Percentiles rank a stretch among this genome's conserved stretches.
These are phyloP conservation scores for Ceratobasidium theobromae DNA, from an alignment of 1,284 basidiomycete genomes.

Conservation along the genomic window DNA sequence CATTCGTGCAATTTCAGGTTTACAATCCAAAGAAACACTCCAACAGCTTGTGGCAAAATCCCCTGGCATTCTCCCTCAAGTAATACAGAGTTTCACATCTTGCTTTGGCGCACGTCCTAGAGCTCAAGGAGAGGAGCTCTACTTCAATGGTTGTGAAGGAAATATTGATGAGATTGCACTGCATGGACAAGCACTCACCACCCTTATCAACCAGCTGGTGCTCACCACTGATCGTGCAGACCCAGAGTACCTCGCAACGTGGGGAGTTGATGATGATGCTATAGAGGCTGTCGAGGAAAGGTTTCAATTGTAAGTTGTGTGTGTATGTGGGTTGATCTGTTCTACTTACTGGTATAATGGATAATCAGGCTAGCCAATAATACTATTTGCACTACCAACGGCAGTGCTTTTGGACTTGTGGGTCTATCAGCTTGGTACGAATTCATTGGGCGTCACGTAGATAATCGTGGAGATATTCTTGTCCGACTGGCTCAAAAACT, in stretches of 20 bases:
- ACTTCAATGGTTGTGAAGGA: not conserved
- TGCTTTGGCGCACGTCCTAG: not conserved
- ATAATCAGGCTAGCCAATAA: not conserved
- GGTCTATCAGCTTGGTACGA: not conserved
- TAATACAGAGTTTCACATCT: not conserved
- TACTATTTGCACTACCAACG: not conserved
- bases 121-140: not conserved
- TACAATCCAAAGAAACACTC: not conserved
- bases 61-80: not conserved
- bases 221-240: not conserved
- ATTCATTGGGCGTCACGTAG: not conserved
- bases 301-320: not conserved
- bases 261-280: not conserved
- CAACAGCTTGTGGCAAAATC: not conserved
- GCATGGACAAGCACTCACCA: not conserved
- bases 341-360: not conserved
- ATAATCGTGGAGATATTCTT: not conserved
- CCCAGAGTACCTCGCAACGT: not conserved
- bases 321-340: not conserved
- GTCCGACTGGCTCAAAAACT: not conserved
- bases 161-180: not conserved
- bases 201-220: not conserved
- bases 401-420: not conserved
- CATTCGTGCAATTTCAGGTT: not conserved
- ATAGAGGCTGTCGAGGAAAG: not conserved